Conservation (phyloP, 805 yeast genomes). For the Candida silvatica region DNA sequence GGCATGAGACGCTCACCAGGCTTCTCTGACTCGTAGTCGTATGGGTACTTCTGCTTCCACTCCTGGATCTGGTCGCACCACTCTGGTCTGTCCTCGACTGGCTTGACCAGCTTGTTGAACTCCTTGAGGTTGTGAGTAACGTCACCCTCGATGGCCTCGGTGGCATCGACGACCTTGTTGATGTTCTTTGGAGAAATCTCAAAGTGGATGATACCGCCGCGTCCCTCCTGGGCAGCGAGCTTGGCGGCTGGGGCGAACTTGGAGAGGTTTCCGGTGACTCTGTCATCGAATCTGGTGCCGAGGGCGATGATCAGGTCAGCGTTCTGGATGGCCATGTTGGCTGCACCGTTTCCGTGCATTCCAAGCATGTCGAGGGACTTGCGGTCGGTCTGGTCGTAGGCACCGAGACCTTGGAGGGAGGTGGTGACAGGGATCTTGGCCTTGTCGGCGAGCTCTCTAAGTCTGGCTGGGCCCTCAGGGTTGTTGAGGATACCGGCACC, state of each 20-base stretch:
- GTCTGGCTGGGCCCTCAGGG: slow-evolving; percentile 68
- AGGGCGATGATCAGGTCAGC: slow-evolving; percentile 91
- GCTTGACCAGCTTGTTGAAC: slow-evolving; percentile 62
- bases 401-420: slow-evolving; percentile 88
- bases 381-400: slow-evolving; percentile 85
- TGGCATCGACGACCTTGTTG: slow-evolving; percentile 94
- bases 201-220: slow-evolving; percentile 96
- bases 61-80: slow-evolving; percentile 71
- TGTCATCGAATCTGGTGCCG: slow-evolving; percentile 97
- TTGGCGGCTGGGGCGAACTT: slow-evolving; percentile 93
- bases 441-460: slow-evolving; percentile 81
- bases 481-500: slow-evolving; percentile 86
- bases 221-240: slow-evolving; percentile 74
- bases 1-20: slow-evolving; percentile 81
- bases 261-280: slow-evolving; percentile 82
- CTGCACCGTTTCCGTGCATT: slow-evolving; percentile 96
- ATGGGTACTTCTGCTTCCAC: slow-evolving; percentile 88
- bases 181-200: slow-evolving; percentile 96
- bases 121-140: slow-evolving; percentile 68
- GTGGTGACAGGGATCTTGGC: slow-evolving; percentile 96
- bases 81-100: slow-evolving; percentile 59
- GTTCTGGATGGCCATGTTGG: slow-evolving; percentile 87
- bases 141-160: slow-evolving; percentile 96
- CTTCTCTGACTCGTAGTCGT: slow-evolving; percentile 71
- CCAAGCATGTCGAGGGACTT: slow-evolving; percentile 95